phyloP scores from a whole-genome alignment of 768 basidiomycete species.

The Termitomyces sp. region DNA sequence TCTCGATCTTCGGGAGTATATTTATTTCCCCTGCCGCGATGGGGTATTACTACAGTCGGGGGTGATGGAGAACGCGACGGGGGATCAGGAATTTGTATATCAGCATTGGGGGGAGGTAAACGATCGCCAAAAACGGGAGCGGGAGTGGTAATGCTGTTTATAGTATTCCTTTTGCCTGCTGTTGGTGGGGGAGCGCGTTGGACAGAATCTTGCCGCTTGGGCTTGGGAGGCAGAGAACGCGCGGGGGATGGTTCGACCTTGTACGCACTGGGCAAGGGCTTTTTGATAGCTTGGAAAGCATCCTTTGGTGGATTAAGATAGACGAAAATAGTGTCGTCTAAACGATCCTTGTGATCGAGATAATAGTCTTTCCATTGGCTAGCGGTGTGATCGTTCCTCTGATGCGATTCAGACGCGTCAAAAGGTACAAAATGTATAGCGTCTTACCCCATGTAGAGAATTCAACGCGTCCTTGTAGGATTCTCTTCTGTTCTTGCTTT shows the following conservation, averaged over 20 bases:
- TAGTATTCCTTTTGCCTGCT: conserved; percentile 38
- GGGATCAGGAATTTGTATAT: conserved; percentile 53
- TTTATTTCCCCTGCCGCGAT: conserved; percentile 45
- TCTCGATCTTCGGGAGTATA: conserved; percentile 64
- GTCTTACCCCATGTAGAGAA: conserved; percentile 55
- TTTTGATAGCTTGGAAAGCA: conserved; percentile 31
- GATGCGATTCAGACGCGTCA: conserved; percentile 13
- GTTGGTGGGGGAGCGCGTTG: conserved; percentile 18
- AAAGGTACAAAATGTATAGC: not conserved
- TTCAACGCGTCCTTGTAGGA: conserved; percentile 67
- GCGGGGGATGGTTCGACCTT: conserved; percentile 26
- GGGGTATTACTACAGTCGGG: conserved; percentile 43
- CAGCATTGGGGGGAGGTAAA: conserved; percentile 56
- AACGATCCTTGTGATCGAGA: conserved; percentile 58
- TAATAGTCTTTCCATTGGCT: conserved; percentile 81
- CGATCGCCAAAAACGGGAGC: conserved; percentile 39
- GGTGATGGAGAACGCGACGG: conserved; percentile 70
- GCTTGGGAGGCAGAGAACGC: conserved; percentile 15
- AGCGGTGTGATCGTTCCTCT: conserved; percentile 49
- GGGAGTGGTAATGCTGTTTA: conserved; percentile 58
- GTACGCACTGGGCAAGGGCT: conserved; percentile 32
- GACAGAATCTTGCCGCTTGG: conserved; percentile 20
- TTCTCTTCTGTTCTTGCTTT: conserved; percentile 33
- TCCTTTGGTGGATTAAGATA: conserved; percentile 22
- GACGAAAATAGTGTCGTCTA: conserved; percentile 43